Evolutionary conservation across 2,329 filamentous ascomycete genomes (phyloP).

Genomic region (Beauveria pseudobassiana): DNA sequence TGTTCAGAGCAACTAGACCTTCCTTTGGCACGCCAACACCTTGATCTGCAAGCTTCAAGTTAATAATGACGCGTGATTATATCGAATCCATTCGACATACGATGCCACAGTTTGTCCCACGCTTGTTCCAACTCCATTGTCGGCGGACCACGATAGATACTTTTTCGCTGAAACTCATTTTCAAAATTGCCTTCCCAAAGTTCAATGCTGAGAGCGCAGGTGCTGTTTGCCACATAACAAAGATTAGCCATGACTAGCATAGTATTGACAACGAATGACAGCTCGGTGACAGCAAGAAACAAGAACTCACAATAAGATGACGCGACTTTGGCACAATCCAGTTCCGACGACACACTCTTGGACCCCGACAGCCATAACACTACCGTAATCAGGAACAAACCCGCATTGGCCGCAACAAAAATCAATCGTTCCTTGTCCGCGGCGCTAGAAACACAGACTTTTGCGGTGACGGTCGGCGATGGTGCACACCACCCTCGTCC

Average conservation of each 20-base stretch:
- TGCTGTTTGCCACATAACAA: not conserved
- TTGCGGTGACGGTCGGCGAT: not conserved
- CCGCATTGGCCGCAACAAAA: not conserved
- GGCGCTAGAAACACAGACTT: not conserved
- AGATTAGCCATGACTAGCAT: not conserved
- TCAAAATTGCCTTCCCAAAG: conserved; percentile 3
- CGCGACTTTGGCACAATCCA: not conserved
- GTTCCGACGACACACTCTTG: not conserved
- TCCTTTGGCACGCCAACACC: not conserved
- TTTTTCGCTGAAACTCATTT: conserved; percentile 1
- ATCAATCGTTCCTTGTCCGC: conserved; percentile 1
- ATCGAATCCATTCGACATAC: not conserved
- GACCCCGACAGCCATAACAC: not conserved
- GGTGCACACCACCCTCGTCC: not conserved
- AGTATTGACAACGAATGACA: not conserved
- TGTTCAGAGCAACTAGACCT: not conserved
- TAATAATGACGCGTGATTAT: not conserved
- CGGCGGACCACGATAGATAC: conserved; percentile 6
- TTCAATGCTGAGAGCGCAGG: not conserved
- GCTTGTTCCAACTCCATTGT: not conserved
- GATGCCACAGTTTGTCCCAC: conserved; percentile 9
- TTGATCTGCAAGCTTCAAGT: not conserved
- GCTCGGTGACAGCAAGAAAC: not conserved
- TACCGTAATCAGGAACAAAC: not conserved
- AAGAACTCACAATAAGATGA: conserved; percentile 7